A percentile compares a stretch with the other conserved stretches of the same genome.
Evolutionary conservation across 2,329 filamentous ascomycete genomes (phyloP).

Genomic region (Pseudomassariella vexata): DNA sequence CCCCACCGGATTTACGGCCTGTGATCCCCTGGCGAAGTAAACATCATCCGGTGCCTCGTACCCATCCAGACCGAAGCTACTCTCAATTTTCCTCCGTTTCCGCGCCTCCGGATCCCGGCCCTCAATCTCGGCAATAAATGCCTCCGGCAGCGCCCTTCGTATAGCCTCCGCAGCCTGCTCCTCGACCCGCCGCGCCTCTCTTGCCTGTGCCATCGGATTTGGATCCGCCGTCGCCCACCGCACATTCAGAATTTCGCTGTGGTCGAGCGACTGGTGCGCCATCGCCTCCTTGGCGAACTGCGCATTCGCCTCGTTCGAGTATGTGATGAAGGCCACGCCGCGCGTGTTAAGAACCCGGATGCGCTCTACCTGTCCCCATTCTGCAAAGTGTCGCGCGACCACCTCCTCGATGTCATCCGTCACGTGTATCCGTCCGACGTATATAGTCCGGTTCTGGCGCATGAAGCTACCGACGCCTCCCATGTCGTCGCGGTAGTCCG

Average conservation of each 20-base stretch:
- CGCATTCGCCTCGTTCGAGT: constrained; percentile 81
- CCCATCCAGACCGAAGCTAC: constrained; percentile 79
- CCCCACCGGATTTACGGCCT: constrained; percentile 55
- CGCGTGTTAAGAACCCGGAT: constrained; percentile 80
- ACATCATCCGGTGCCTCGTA: constrained; percentile 94
- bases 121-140: constrained; percentile 90
- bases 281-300: constrained; percentile 94
- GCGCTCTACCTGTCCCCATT: constrained; percentile 92
- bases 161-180: constrained; percentile 97
- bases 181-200: constrained; percentile 82
- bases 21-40: constrained; percentile 78
- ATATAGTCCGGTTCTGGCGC: constrained; percentile 89
- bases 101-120: constrained; percentile 80
- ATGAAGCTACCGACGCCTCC: constrained; percentile 92
- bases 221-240: constrained; percentile 96
- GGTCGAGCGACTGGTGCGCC: constrained; percentile 88
- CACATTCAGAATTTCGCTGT: constrained; percentile 90
- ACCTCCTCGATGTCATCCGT: constrained; percentile 97
- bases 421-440: constrained; percentile 89
- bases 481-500: constrained; percentile 95
- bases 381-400: constrained; percentile 87
- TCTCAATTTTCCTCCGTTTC: constrained; percentile 86
- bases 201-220: constrained; percentile 88
- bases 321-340: constrained; percentile 93
- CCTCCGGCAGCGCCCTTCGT: constrained; percentile 76